A percentile compares a stretch with the other conserved stretches of the same genome.
Evolutionary conservation across 1,284 basidiomycete genomes (phyloP).

Genomic region (Austroboletus novae-zelandiae): DNA sequence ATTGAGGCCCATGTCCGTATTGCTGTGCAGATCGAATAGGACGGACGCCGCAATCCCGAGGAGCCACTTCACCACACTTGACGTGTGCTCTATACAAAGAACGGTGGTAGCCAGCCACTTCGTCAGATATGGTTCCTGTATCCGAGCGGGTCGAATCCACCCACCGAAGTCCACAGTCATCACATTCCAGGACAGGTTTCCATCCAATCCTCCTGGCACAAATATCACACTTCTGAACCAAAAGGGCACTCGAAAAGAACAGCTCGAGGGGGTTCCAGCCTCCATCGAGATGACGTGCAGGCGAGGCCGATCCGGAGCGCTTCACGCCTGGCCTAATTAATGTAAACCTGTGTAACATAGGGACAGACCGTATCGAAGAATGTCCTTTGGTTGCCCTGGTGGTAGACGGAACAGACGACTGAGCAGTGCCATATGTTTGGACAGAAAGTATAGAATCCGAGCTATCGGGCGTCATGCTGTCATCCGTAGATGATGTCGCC

Average conservation of each 20-base stretch:
- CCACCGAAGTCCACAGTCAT: constrained; percentile 61
- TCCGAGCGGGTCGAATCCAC: constrained; percentile 17
- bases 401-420: constrained; percentile 51
- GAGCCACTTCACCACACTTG: constrained; percentile 80
- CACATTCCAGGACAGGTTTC: constrained; percentile 84
- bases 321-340: constrained; percentile 75
- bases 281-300: constrained; percentile 33
- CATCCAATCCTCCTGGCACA: constrained; percentile 81
- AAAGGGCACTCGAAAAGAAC: constrained; percentile 66
- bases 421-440: constrained; percentile 67
- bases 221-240: constrained; percentile 77
- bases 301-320: constrained; percentile 34
- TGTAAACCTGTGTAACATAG: constrained; percentile 80
- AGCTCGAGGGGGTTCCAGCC: constrained; percentile 76
- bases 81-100: constrained; percentile 60
- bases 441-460: constrained; percentile 54
- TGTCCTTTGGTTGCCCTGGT: constrained; percentile 70
- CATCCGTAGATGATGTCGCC: constrained; percentile 28
- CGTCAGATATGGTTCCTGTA: constrained; percentile 17
- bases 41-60: constrained; percentile 68
- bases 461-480: constrained; percentile 26
- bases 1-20: constrained; percentile 26
- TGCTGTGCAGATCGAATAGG: constrained; percentile 36
- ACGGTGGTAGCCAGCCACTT: constrained; percentile 8
- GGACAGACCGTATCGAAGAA: constrained; percentile 56